These are phyloP conservation scores for Polytrichum commune DNA, from an alignment of 225 moss, liverwort and hornwort species.

Conservation along the genomic window DNA sequence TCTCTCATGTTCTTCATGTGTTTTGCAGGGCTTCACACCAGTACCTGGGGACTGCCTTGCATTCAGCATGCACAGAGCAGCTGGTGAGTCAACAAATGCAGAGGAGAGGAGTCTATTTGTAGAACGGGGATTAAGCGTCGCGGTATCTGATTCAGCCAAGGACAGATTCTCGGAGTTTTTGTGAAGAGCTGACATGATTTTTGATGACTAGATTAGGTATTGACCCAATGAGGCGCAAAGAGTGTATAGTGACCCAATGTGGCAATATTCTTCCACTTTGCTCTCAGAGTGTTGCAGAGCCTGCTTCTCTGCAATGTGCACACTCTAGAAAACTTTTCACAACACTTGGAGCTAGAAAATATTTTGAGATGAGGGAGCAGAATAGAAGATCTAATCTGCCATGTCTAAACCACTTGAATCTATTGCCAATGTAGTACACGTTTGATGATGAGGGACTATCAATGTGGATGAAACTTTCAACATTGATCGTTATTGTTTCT, in stretches of 20 bases:
- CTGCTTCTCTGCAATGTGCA: no score
- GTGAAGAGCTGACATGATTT: constrained; percentile 14
- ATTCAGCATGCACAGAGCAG: constrained; percentile 68
- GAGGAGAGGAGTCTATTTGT: constrained; percentile 44
- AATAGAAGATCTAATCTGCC: no score
- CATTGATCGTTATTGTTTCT: no score
- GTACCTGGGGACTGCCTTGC: constrained; percentile 85
- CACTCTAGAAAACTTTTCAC: no score
- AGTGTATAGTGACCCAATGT: constrained; percentile 20
- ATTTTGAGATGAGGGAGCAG: no score
- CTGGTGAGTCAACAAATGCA: constrained; percentile 42
- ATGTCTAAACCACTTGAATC: no score
- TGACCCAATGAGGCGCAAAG: constrained; percentile 3
- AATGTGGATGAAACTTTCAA: no score
- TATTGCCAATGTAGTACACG: no score
- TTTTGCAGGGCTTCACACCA: constrained; percentile 66
- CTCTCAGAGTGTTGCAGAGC: no score
- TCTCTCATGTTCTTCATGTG: neutral
- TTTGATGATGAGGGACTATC: no score
- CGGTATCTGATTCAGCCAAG: constrained; percentile 67
- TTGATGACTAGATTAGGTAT: constrained; percentile 8
- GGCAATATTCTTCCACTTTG: no score
- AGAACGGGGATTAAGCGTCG: constrained; percentile 56
- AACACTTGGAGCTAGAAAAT: no score
- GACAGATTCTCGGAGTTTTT: constrained; percentile 48